Base-by-base conservation (phyloP, 2,329 filamentous ascomycete genomes). In the Fusarium papillatum region DNA sequence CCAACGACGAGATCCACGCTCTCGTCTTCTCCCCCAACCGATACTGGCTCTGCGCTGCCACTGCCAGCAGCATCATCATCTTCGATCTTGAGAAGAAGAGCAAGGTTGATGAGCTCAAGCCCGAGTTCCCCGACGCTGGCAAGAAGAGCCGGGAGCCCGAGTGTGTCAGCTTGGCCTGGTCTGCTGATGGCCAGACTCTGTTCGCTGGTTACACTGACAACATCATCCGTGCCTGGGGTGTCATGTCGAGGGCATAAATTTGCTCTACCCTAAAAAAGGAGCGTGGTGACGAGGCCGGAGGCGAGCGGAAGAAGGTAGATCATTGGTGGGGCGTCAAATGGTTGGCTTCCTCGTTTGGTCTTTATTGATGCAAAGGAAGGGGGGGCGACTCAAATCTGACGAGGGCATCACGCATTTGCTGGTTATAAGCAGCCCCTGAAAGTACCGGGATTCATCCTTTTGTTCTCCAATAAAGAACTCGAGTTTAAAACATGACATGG, bases 1-100 rank as follows among this genome's bases (percentile, higher is more conserved):
- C 97, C 87, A 97, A 96, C 88, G 96, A 99, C 88, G 97, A 98
- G 94, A 99, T 99, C 92, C 97, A 99, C 91, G 96, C 97, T 82
- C 96, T 99, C 81, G 97, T 98, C 88, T 99, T 99, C 95, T 98
- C 97, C 79, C 97, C 97, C 86, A 99, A 99, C 95, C 94, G 97
- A 88, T 99, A 99, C 95, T 99, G 97, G 97, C 94, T 99, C 82
- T 99, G 97, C 93, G 97, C 97, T 86, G 97, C 97, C 86, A 99
- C 97, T 78, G 92, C 95, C 86, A 95, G 92, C 90, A 95, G 93
- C 92, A 98, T 99, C 93, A 98, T 98, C 93, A 98, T 99, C 92
- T 99, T 99, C 90, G 97, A 99, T 86, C 93, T 99, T 82, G 97
- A 99, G 95, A 99, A 99, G 96, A 99, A 99, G 96, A 97, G 94